phyloP scores from a whole-genome alignment of 345 rosid genomes.

The Bruguiera parviflora region DNA sequence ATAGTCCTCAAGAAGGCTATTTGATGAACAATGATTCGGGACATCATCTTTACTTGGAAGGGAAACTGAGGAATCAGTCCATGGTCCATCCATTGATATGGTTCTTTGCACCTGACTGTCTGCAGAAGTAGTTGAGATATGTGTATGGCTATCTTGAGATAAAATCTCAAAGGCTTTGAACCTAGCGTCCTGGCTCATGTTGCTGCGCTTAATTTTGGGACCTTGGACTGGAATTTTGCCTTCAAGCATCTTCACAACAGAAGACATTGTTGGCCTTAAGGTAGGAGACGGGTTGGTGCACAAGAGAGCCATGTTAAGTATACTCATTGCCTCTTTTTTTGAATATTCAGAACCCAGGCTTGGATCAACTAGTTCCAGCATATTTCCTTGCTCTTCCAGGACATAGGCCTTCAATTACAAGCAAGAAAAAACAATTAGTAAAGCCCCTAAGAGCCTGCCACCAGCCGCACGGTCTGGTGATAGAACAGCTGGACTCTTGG shows the following conservation, averaged over 20 bases:
- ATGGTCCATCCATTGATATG: constrained; percentile 61
- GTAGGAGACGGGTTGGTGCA: constrained; percentile 95
- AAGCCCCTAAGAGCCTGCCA: no score
- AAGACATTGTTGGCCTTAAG: constrained; percentile 80
- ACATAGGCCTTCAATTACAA: constrained; percentile 65
- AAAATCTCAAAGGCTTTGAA: constrained; percentile 73
- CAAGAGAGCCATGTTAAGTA: constrained; percentile 66
- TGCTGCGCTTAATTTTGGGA: constrained; percentile 55
- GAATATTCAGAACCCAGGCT: constrained; percentile 52
- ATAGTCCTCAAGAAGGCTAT: constrained; percentile 25
- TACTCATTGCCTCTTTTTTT: constrained; percentile 54
- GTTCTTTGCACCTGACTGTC: constrained; percentile 39
- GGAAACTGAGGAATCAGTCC: constrained; percentile 56
- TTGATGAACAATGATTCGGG: constrained; percentile 34
- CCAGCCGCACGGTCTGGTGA: no score
- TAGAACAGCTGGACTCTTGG: no score
- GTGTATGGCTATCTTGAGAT: constrained; percentile 62
- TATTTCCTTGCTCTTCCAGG: constrained; percentile 87
- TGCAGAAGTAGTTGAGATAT: constrained; percentile 36
- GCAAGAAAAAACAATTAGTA: no score
- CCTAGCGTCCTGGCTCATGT: constrained; percentile 49
- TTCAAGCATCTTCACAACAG: constrained; percentile 75
- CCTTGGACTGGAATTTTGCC: constrained; percentile 71
- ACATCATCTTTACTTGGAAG: constrained; percentile 39
- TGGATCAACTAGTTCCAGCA: constrained; percentile 77